phyloP scores from a whole-genome alignment of 768 basidiomycete genomes.

The Naganishia friedmannii region DNA sequence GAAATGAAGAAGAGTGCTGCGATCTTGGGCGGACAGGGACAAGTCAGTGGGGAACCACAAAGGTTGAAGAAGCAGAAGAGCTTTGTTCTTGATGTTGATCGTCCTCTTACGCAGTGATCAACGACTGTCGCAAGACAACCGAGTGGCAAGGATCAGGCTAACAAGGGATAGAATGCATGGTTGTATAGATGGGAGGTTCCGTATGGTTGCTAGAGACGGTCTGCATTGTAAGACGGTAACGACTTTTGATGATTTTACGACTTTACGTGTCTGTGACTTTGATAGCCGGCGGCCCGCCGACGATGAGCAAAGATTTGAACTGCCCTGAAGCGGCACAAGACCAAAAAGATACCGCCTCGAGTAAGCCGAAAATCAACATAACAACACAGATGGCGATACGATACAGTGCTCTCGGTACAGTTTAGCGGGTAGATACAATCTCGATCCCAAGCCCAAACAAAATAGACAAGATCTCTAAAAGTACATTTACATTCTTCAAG shows the following conservation, averaged over 20 bases:
- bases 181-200: neutral
- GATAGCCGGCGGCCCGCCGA: too few relatives aligned
- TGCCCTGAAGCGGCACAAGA: too few relatives aligned
- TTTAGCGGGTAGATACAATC: neutral
- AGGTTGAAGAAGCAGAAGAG: constrained; percentile 4
- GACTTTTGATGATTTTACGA: constrained; percentile 4
- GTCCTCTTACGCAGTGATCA: neutral
- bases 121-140: too few relatives aligned
- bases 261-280: neutral
- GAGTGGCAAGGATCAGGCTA: neutral
- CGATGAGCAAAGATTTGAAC: too few relatives aligned
- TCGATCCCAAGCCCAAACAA: neutral
- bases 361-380: too few relatives aligned
- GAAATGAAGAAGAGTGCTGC: neutral
- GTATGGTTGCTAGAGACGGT: neutral
- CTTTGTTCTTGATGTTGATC: constrained; percentile 17
- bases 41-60: too few relatives aligned
- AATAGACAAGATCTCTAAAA: neutral
- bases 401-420: neutral
- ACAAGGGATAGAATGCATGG: neutral
- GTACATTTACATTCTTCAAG: neutral
- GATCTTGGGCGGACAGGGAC: neutral
- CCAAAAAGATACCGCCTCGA: too few relatives aligned
- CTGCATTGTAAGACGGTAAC: neutral
- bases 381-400: neutral